phyloP scores from a whole-genome alignment of 1,139 yeast species.

The Protomyces inundatus region DNA sequence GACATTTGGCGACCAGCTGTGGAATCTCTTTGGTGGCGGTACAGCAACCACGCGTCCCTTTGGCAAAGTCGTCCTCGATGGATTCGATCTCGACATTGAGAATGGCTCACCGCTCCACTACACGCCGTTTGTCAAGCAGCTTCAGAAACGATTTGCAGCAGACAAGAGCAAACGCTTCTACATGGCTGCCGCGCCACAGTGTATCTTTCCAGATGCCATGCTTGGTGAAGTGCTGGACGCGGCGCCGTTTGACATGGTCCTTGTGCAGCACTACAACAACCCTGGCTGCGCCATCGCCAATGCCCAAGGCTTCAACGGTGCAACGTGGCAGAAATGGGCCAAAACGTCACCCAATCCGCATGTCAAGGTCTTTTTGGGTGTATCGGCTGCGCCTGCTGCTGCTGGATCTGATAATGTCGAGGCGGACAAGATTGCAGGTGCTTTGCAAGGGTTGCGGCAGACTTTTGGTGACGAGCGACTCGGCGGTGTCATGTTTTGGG shows the following conservation, averaged over 20 bases:
- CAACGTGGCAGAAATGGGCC: slow-evolving; percentile 74
- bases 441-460: not conserved
- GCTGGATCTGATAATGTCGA: slow-evolving; percentile 41
- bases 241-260: slow-evolving; percentile 73
- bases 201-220: slow-evolving; percentile 83
- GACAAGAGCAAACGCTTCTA: slow-evolving; percentile 52
- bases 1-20: slow-evolving; percentile 64
- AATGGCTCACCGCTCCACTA: slow-evolving; percentile 50
- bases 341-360: slow-evolving; percentile 58
- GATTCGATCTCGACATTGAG: slow-evolving; percentile 69
- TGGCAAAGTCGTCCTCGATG: slow-evolving; percentile 61
- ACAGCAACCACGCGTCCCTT: slow-evolving; percentile 59
- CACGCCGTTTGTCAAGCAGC: slow-evolving; percentile 47
- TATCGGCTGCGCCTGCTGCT: slow-evolving; percentile 64
- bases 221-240: slow-evolving; percentile 61
- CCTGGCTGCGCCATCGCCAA: not conserved
- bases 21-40: slow-evolving; percentile 86
- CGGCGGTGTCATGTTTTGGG: slow-evolving; percentile 26
- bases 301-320: slow-evolving; percentile 62
- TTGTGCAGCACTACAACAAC: slow-evolving; percentile 42
- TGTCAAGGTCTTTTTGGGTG: slow-evolving; percentile 60
- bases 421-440: not conserved
- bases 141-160: slow-evolving; percentile 52
- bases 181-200: slow-evolving; percentile 91
- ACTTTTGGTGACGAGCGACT: not conserved